phyloP scores from a whole-genome alignment of 257 asterid species.

The Solanum neorickii region DNA sequence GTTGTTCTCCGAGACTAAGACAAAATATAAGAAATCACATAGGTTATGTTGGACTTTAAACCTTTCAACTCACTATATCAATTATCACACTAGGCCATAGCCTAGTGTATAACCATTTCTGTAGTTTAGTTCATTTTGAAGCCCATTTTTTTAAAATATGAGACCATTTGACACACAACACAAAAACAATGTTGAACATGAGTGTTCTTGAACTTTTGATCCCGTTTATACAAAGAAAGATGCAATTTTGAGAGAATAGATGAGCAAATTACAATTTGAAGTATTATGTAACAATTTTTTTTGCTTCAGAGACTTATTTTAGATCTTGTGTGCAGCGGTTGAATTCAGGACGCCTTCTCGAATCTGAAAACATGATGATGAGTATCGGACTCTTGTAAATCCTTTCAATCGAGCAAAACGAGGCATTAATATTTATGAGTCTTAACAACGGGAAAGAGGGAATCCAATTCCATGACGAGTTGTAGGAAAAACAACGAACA shows the following conservation, averaged over 20 bases:
- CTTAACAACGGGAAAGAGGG: constrained; percentile 56
- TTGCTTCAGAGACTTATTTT: neutral
- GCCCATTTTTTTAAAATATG: neutral
- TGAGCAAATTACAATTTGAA: neutral
- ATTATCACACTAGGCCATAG: neutral
- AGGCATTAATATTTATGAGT: too few species aligned
- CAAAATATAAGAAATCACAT: neutral
- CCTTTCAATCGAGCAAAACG: neutral
- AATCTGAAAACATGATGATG: neutral
- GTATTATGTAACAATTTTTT: neutral
- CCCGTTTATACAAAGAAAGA: neutral
- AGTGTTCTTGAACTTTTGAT: neutral
- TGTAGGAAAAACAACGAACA: constrained; percentile 55
- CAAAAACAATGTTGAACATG: neutral
- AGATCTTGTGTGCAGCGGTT: neutral
- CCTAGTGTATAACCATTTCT: neutral
- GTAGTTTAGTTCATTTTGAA: neutral
- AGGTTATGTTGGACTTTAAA: neutral
- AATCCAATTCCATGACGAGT: constrained; percentile 80
- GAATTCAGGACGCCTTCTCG: neutral
- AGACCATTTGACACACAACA: too few species aligned
- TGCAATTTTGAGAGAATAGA: neutral
- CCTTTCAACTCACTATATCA: neutral
- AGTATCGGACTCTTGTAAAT: neutral
- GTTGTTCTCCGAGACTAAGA: neutral